A percentile compares a stretch with the other conserved stretches of the same genome.
Evolutionary conservation across 495 filamentous ascomycete genomes (phyloP).

Genomic region (Penicillium robsamsonii): DNA sequence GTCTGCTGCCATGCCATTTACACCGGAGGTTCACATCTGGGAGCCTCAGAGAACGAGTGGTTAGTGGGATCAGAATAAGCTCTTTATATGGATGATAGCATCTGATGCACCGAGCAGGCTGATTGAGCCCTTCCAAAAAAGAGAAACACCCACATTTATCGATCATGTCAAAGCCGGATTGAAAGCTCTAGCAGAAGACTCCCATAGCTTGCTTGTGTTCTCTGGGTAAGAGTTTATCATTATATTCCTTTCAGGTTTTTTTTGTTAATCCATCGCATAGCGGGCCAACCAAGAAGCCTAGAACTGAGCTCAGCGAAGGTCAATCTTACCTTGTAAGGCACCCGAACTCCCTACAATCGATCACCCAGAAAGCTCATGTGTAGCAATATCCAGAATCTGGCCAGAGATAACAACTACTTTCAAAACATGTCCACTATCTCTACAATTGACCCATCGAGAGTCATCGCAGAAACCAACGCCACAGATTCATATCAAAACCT

Average conservation of each 20-base stretch:
- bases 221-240: slow-evolving; percentile 56
- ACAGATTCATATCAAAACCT: slow-evolving; percentile 81
- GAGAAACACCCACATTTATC: slow-evolving; percentile 71
- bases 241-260: neutral
- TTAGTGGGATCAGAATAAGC: slow-evolving; percentile 25
- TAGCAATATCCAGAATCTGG: slow-evolving; percentile 44
- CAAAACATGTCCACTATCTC: neutral
- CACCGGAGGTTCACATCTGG: slow-evolving; percentile 58
- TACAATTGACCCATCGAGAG: slow-evolving; percentile 20
- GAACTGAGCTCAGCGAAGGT: slow-evolving; percentile 59
- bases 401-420: slow-evolving; percentile 41
- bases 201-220: slow-evolving; percentile 55
- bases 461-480: slow-evolving; percentile 61
- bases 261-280: slow-evolving; percentile 33
- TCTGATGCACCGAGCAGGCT: slow-evolving; percentile 29
- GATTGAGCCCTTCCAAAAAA: slow-evolving; percentile 67
- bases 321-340: slow-evolving; percentile 57
- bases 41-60: slow-evolving; percentile 65
- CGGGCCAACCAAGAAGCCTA: slow-evolving; percentile 56
- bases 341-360: neutral
- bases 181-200: slow-evolving; percentile 37
- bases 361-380: neutral
- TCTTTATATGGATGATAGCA: neutral
- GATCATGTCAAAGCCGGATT: slow-evolving; percentile 68
- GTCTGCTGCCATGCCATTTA: slow-evolving; percentile 85